Base-by-base conservation (phyloP, 2,329 filamentous ascomycete species). In the Aspergillus alliaceus region DNA sequence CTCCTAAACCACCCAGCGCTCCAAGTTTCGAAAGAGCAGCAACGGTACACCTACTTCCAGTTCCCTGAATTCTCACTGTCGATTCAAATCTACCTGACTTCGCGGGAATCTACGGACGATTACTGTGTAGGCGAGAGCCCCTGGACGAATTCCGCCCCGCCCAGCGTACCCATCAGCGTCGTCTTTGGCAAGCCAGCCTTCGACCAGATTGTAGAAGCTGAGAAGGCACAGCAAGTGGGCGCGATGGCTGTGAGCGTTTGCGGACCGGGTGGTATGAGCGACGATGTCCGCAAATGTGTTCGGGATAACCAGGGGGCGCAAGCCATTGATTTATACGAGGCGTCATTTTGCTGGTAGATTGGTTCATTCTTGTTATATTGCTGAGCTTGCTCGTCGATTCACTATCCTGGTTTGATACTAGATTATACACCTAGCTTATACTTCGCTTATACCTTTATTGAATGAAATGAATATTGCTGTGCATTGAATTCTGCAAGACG, bases 201-300 rank as follows among this genome's bases (percentile, higher is more conserved):
- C 32, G 53, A 51, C 5, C 51, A 61, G 8, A 50, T 70, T 6
- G 15, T 73, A 4, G 66, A 66, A 8, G 54, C 44, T 4, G 70
- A 73, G 49, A 70, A 65, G 49, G 59, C 59, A 4, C 56, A 63
- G 34, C 71, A 73, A 29, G 57, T 73, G 0, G 71, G 70, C 15
- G 71, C 71, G 6, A 64, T 74, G 64, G 72, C 71, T 4, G 72
- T 76, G 7, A 74, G 69, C 60, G 71, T 76, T 2, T 76, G 73
- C 32, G 73, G 72, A 6, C 73, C 73, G 18, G 72, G 73, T 14
- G 62, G 64, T 2, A 60, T 76, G 53, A 72, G 72, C 7, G 73
- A 75, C 53, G 72, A 69, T 56, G 71, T 75, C n/a, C 60, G 73
- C 6, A 58, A 66, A 52, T 67, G 70, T 3, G 72, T 74, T 15